Conservation (phyloP, 257 asterid genomes). For the Penstemon newberryi region DNA sequence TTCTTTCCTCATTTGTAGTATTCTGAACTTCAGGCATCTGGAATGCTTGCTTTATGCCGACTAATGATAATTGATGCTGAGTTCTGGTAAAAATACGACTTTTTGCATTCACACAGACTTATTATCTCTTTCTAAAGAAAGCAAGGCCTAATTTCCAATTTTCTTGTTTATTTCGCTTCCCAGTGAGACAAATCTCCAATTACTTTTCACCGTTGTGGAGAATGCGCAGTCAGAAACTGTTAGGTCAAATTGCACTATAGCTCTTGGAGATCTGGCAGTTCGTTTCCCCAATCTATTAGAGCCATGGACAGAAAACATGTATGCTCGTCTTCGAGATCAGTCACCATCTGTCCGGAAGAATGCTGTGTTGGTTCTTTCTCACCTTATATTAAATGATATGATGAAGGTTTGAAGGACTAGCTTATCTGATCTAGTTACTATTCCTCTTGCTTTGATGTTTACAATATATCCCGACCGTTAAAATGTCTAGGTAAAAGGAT, state of each 20-base stretch:
- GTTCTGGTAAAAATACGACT: slow-evolving; percentile 64
- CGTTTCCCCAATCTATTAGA: slow-evolving; percentile 94
- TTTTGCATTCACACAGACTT: slow-evolving; percentile 11
- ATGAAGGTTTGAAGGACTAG: slow-evolving; percentile 72
- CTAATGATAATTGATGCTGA: slow-evolving; percentile 88
- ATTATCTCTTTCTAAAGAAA: slow-evolving; percentile 6
- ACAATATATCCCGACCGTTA: slow-evolving; percentile 23
- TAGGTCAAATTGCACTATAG: slow-evolving; percentile 94
- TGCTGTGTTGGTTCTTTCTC: slow-evolving; percentile 95
- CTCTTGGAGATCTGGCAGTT: slow-evolving; percentile 95
- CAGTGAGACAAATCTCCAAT: slow-evolving; percentile 90
- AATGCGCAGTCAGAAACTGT: slow-evolving; percentile 86
- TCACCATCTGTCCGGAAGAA: slow-evolving; percentile 81
- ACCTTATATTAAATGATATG: slow-evolving; percentile 94
- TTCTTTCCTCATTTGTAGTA: slow-evolving; percentile 47
- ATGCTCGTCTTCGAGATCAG: slow-evolving; percentile 84
- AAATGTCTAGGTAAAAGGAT: slow-evolving; percentile 77
- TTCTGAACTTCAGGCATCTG: slow-evolving; percentile 89
- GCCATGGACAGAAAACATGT: slow-evolving; percentile 99
- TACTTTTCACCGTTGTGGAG: slow-evolving; percentile 98
- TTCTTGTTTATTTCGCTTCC: slow-evolving; percentile 26
- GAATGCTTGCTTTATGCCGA: slow-evolving; percentile 91
- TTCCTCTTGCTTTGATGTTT: slow-evolving; percentile 23
- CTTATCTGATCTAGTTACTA: slow-evolving; percentile 21
- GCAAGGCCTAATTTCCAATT: slow-evolving; percentile 12